Percentiles rank a stretch among this genome's conserved stretches.
phyloP scores from a whole-genome alignment of 768 basidiomycete species.

The Leccinum rimulosum region DNA sequence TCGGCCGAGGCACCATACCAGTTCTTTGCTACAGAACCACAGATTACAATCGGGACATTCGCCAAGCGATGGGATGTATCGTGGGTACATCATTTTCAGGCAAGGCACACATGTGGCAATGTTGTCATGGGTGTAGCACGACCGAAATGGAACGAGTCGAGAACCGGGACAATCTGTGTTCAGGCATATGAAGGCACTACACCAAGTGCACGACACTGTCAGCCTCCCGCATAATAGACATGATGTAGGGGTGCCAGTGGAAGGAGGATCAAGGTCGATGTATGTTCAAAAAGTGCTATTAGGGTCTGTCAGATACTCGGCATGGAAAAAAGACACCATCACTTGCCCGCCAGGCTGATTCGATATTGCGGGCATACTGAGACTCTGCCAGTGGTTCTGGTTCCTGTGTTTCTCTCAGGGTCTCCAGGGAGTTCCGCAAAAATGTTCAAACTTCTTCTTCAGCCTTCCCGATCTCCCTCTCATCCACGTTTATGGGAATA shows the following conservation, averaged over 20 bases:
- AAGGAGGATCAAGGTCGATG: background rate
- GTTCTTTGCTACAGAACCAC: slow-evolving; percentile 21
- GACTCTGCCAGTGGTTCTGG: too few relatives aligned
- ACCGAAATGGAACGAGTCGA: slow-evolving; percentile 7
- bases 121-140: too few relatives aligned
- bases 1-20: slow-evolving; percentile 23
- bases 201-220: slow-evolving; percentile 9
- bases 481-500: slow-evolving; percentile 18
- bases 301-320: too few relatives aligned
- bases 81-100: background rate
- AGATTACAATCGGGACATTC: too few relatives aligned
- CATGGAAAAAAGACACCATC: too few relatives aligned
- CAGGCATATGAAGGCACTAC: slow-evolving; percentile 16
- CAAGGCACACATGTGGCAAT: background rate
- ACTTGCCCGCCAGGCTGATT: too few relatives aligned
- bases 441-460: background rate
- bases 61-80: background rate
- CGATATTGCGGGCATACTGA: too few relatives aligned
- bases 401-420: background rate
- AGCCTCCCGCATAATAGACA: slow-evolving; percentile 15
- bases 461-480: slow-evolving; percentile 11
- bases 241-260: background rate
- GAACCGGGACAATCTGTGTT: slow-evolving; percentile 20
- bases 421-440: background rate
- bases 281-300: slow-evolving; percentile 14